phyloP scores from a whole-genome alignment of 1,284 basidiomycete genomes.

The Trichosporon ovoides region DNA sequence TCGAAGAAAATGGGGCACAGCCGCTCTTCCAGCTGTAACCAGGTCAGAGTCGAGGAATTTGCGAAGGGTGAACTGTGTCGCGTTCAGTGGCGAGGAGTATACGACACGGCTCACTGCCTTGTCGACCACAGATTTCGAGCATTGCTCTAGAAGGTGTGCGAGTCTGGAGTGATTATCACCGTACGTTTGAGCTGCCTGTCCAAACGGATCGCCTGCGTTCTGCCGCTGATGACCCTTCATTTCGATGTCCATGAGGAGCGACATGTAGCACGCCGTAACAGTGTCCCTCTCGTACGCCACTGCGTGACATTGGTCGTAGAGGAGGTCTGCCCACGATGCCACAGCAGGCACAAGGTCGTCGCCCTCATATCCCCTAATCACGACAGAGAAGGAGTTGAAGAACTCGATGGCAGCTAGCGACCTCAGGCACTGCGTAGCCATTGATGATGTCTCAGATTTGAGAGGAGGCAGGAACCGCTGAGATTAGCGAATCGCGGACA shows the following conservation, averaged over 20 bases:
- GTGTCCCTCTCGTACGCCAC: constrained; percentile 13
- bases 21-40: background rate
- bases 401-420: constrained; percentile 20
- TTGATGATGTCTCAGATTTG: constrained; percentile 31
- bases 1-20: constrained; percentile 19
- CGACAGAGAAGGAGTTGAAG: constrained; percentile 22
- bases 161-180: background rate
- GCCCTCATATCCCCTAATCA: constrained; percentile 17
- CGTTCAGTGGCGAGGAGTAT: constrained; percentile 2
- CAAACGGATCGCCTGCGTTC: background rate
- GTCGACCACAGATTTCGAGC: background rate
- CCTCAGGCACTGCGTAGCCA: constrained; percentile 27
- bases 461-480: constrained; percentile 35
- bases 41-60: constrained; percentile 19
- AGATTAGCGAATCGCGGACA: background rate
- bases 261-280: constrained; percentile 12
- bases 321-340: constrained; percentile 7
- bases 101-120: background rate
- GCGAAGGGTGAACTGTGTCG: background rate
- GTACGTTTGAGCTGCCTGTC: background rate
- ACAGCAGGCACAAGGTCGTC: constrained; percentile 8
- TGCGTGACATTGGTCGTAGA: constrained; percentile 1
- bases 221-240: constrained; percentile 8
- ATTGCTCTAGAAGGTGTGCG: background rate
- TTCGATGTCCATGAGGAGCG: constrained; percentile 26